A percentile compares a stretch with the other conserved stretches of the same genome.
These are phyloP conservation scores for Xylaria scruposa DNA, from an alignment of 495 filamentous ascomycete genomes.

Conservation along the genomic window DNA sequence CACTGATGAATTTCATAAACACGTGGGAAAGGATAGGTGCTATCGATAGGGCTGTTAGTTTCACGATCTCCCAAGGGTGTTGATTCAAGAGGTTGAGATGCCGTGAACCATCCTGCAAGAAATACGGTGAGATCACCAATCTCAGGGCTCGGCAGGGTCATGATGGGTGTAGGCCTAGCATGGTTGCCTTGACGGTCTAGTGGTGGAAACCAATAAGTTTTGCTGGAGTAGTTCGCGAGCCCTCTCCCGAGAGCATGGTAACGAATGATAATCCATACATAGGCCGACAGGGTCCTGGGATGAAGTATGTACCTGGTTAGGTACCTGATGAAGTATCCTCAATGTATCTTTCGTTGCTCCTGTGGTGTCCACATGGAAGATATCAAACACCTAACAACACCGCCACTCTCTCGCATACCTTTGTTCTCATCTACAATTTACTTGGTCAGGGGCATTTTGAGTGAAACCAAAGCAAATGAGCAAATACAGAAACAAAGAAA, in stretches of 20 bases:
- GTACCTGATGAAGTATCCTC: constrained; percentile 17
- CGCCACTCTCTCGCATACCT: neutral
- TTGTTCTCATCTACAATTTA: neutral
- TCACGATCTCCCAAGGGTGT: neutral
- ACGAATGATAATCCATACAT: neutral
- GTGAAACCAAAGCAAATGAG: neutral
- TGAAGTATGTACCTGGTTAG: neutral
- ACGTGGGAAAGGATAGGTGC: constrained; percentile 1
- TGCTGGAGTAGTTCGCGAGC: constrained; percentile 13
- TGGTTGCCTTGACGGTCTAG: neutral
- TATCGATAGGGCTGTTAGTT: constrained; percentile 19
- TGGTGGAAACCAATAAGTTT: constrained; percentile 1
- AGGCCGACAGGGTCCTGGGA: constrained; percentile 5
- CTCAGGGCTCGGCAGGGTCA: neutral
- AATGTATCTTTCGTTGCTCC: constrained; percentile 13
- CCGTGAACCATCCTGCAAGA: neutral
- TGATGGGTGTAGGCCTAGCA: constrained; percentile 12
- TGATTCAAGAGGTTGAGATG: constrained; percentile 3
- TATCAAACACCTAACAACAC: neutral
- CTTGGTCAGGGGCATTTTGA: neutral
- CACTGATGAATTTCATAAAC: neutral
- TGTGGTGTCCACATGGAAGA: neutral
- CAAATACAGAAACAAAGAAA: neutral
- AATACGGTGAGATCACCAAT: neutral
- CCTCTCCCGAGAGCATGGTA: constrained; percentile 14